These are phyloP conservation scores for Leishmania martiniquensis DNA, from an alignment of 208 protist species.

Conservation along the genomic window DNA sequence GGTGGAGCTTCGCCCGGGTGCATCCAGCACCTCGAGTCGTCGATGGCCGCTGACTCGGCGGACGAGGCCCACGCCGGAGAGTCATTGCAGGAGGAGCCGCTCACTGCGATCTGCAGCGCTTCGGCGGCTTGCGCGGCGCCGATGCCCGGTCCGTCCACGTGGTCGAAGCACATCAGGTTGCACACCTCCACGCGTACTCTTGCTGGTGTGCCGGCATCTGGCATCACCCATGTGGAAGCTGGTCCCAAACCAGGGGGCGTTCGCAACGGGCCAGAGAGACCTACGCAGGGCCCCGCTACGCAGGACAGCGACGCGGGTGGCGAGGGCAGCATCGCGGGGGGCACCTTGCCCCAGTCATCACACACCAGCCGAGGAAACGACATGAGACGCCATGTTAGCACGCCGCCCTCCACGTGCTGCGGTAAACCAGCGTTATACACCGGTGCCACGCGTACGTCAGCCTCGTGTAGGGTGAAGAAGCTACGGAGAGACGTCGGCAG, in stretches of 20 bases:
- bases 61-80: background rate
- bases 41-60: background rate
- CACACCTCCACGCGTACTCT: conserved; percentile 19
- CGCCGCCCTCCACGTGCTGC: conserved; percentile 7
- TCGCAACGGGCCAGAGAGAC: background rate
- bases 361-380: conserved; percentile 25
- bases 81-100: background rate
- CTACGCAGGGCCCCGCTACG: background rate
- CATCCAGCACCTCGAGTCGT: conserved; percentile 11
- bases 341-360: background rate
- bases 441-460: conserved; percentile 8
- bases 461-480: conserved; percentile 28
- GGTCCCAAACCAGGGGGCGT: background rate
- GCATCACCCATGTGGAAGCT: conserved; percentile 19
- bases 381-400: conserved; percentile 21
- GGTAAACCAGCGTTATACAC: conserved; percentile 10
- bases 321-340: background rate
- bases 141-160: conserved; percentile 7
- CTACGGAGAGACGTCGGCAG: conserved; percentile 1
- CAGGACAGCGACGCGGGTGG: background rate
- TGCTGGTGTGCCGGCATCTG: conserved; percentile 21
- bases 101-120: background rate
- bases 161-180: conserved; percentile 17
- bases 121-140: background rate
- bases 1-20: background rate